Evolutionary conservation across 2,329 filamentous ascomycete species (phyloP), one percentile per base, ranked within the genome.

Genomic region (Neofusicoccum ribis): DNA sequence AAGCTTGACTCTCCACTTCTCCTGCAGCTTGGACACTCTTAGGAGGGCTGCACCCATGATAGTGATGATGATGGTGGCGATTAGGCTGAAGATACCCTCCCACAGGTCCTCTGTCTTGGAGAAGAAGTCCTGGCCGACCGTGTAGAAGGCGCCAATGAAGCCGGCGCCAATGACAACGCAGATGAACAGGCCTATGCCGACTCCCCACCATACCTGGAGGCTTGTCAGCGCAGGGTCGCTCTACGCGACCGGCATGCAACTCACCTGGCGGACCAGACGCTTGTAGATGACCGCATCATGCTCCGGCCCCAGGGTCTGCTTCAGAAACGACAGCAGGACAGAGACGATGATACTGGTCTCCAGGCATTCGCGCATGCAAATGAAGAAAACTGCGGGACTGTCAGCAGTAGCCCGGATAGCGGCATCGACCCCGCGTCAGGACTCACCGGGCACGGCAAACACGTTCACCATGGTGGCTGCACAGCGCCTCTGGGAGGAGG

Each of bases 1-100:
- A 27, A 96, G 86, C 85, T 95, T 95, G 71, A 89, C 81, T n/a
- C 88, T 86, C 93, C 92, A 96, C 78, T 95, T 95, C 67, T 90
- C 88, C 75, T 93, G 91, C 76, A 95, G 85, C 78, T 94, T 95
- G 67, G 88, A 90, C 64, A 96, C 85, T 31, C 92, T 89, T 7
- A 96, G 86, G 36, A 96, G 85, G 4, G 91, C 91, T 37, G 88
- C 89, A 34, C 92, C 92, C 81, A 96, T 89, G 67, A 92, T 70
- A 41, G 90, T 90, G 78, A 96, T 95, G 79, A 96, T 92, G 69
- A 95, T 69, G 17, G 88, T 84, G 2, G 92, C 91, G 59, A 95
- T 75, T 46, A 96, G 81, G 17, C 84, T 86, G 72, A 96, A 95
- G 54, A 89, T 85, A 64, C 91, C 92, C 74, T 96, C 92, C 84